phyloP scores from a whole-genome alignment of 2,329 filamentous ascomycete genomes.

The Nemania bipapillata region DNA sequence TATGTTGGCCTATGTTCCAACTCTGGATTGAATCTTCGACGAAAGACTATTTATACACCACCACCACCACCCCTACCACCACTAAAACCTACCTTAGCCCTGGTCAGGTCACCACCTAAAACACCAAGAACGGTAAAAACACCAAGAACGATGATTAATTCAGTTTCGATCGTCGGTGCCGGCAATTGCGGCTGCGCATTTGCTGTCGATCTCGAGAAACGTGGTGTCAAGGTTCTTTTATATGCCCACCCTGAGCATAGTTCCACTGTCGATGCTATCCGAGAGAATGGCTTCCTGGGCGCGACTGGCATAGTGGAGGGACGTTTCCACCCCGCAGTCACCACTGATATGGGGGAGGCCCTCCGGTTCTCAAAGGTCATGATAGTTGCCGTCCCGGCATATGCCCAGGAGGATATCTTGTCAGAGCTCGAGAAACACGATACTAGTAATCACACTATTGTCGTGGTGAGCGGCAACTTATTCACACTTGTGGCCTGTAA shows the following conservation, averaged over 20 bases:
- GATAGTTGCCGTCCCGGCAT: conserved; percentile 34
- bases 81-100: background rate
- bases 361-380: conserved; percentile 31
- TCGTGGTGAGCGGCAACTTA: conserved; percentile 35
- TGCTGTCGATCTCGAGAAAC: conserved; percentile 36
- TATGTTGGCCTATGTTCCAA: background rate
- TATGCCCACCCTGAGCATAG: conserved; percentile 37
- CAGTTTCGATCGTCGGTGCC: conserved; percentile 32
- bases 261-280: conserved; percentile 26
- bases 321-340: conserved; percentile 31
- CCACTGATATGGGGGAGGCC: conserved; percentile 29
- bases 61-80: background rate
- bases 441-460: conserved; percentile 25
- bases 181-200: conserved; percentile 36
- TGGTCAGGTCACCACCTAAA: background rate
- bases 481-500: conserved; percentile 34
- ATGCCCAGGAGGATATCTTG: conserved; percentile 31
- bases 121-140: conserved; percentile 11
- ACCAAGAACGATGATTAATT: conserved; percentile 27
- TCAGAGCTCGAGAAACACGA: conserved; percentile 32
- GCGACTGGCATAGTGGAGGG: conserved; percentile 29
- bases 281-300: conserved; percentile 24
- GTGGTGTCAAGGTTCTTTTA: conserved; percentile 33
- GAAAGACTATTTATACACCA: background rate
- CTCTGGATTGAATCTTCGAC: background rate